Evolutionary conservation across 2,329 filamentous ascomycete species (phyloP), one percentile per base, ranked within the genome.

Genomic region (Fusarium multiceps): DNA sequence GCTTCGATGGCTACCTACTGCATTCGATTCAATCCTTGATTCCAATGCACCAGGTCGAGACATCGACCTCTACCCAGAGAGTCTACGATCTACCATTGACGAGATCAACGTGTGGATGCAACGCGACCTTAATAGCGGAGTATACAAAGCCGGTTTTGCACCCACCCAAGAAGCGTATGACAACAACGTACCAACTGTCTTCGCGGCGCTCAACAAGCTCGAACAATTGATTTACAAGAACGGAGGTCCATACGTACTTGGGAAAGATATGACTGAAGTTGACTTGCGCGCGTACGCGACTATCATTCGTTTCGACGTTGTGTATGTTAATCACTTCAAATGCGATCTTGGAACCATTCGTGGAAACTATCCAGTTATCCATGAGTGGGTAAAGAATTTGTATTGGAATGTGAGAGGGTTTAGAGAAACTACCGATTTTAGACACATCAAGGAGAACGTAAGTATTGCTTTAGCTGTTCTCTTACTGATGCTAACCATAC

Each of bases 1-100:
- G 74, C 93, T 95, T 72, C 88, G 92, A 73, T 94, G 95, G 91
- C 83, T 96, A 65, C 93, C 93, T 79, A 84, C 85, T n/a, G 90
- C 88, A 55, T 94, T 94, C 74, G 90, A 93, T 71, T 80, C 83
- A 50, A 74, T 90, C 16, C 74, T 89, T 2, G 45, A 27, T 82
- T 83, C 2, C 79, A 82, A 71, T 12, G 50, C 63, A 3, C 28
- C 42, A 2, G 54, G 56, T 82, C 34, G 73, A 89, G 63, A 85
- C 60, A 81, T 85, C 59, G 86, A 89, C 14, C 82, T 90, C 20
- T 87, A 88, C 65, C 89, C 90, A 0, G 68, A 80, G 4, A 74
- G 82, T 4, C 76, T 91, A 8, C 82, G 81, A 25, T 59, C 72
- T 37, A 78, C 88, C 2, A 92, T 93, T 68, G 89, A 93, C 51